Evolutionary conservation across 805 yeast genomes (phyloP), one percentile per base, ranked within the genome.

Genomic region (Brettanomyces custersianus): DNA sequence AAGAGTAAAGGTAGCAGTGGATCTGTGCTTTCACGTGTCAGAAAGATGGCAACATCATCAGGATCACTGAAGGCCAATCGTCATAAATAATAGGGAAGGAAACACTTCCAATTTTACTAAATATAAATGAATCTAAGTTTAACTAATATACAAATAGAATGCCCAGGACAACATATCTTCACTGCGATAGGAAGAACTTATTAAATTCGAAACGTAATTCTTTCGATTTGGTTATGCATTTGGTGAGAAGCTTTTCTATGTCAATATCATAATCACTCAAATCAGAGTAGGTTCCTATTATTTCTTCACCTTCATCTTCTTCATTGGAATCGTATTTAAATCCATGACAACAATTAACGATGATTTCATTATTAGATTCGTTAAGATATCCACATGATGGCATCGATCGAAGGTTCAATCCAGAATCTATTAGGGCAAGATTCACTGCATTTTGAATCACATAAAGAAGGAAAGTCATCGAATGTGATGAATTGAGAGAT

Each of bases 361-460:
- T 31, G n/a, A 49, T 19, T 28, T 54, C 57, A 13, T 41, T 39
- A 5, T 35, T 39, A 4, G 33, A 35, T 4, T 40, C 34, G 16
- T 35, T 37, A 4, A 34, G 29, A 24, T 48, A 44, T 2, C 85
- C 82, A 42, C 80, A 68, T 6, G 86, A 72, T 1, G 87, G 88
- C 41, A 87, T 62, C 49, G 88, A 94, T 37, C 72, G 65, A 20
- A 86, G 54, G 47, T 88, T 94, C 20, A 90, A 76, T 6, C 87
- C 87, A 0, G 96, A 80, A 56, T 92, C 92, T 0, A 83, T 77
- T 38, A 92, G 56, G 0, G 96, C 94, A 34, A 86, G 53, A 4
- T 82, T 73, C 0, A 83, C 68, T 26, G 77, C 69, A 43, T 77
- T 78, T n/a, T 74, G 65, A 3, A 78, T 52, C 22, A 61, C 57